Percentiles rank a stretch among this genome's conserved stretches.
Conservation (phyloP, 2,329 filamentous ascomycete species). For the Uncinocarpus reesii region DNA sequence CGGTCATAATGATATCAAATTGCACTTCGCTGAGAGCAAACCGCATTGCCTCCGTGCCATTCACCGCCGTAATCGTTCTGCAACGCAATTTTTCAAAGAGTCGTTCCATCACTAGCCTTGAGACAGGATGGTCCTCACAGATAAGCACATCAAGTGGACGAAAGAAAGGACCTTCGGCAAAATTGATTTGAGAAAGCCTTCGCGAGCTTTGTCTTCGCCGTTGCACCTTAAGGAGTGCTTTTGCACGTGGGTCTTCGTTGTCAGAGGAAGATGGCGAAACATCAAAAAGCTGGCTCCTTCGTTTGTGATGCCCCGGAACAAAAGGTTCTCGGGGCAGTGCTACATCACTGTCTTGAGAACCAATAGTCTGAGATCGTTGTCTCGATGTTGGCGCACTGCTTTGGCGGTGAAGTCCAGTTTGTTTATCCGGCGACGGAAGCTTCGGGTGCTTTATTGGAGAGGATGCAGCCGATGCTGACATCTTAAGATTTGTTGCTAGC, state of each 20-base stretch:
- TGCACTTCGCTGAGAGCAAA: conserved; percentile 96
- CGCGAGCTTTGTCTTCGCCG: conserved; percentile 91
- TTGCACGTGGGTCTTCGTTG: conserved; percentile 88
- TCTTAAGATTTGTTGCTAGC: conserved; percentile 42
- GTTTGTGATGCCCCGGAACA: conserved; percentile 65
- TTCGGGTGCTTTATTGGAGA: conserved; percentile 44
- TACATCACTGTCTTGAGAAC: conserved; percentile 82
- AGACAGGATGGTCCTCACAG: conserved; percentile 95
- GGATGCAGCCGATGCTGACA: conserved; percentile 41
- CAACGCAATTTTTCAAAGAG: conserved; percentile 89
- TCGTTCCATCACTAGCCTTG: conserved; percentile 97
- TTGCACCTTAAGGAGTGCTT: conserved; percentile 82
- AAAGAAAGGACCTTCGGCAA: conserved; percentile 75
- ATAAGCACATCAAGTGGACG: conserved; percentile 87
- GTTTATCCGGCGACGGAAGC: conserved; percentile 45
- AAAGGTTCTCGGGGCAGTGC: conserved; percentile 53
- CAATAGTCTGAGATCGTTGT: conserved; percentile 80
- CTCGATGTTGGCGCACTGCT: conserved; percentile 53
- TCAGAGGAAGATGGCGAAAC: conserved; percentile 96
- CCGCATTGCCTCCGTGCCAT: conserved; percentile 81
- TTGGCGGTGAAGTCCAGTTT: conserved; percentile 51
- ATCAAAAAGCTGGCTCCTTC: conserved; percentile 88
- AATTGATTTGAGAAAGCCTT: conserved; percentile 79
- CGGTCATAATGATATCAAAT: conserved; percentile 97
- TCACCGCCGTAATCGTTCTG: conserved; percentile 81